Evolutionary conservation across 1,284 basidiomycete species (phyloP).

Genomic region (Dichomitus squalens): DNA sequence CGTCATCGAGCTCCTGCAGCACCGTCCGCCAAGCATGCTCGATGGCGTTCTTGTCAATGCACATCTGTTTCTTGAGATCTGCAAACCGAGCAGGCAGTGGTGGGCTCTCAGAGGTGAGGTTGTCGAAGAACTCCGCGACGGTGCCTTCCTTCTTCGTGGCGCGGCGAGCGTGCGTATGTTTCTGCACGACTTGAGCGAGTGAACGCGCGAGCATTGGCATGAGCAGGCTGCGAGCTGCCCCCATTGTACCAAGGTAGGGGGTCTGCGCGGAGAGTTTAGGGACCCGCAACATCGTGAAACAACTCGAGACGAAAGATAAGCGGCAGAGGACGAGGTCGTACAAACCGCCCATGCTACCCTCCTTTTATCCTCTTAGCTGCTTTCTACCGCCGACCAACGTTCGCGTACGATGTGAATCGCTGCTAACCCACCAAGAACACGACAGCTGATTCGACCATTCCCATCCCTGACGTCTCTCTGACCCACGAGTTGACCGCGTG

Average conservation of each 20-base stretch:
- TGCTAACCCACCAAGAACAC: too few species aligned
- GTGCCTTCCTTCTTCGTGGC: slow-evolving; percentile 24
- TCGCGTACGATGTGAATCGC: too few species aligned
- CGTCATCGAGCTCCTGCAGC: slow-evolving; percentile 48
- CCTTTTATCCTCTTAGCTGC: not conserved
- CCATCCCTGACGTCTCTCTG: too few species aligned
- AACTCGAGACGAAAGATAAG: not conserved
- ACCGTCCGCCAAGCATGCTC: slow-evolving; percentile 59
- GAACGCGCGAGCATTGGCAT: not conserved
- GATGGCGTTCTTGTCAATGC: slow-evolving; percentile 45
- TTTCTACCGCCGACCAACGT: too few species aligned
- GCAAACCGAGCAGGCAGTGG: slow-evolving; percentile 59
- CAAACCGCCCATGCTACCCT: not conserved
- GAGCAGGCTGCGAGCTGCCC: not conserved
- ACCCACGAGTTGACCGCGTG: too few species aligned
- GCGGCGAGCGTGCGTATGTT: not conserved
- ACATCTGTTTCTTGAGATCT: slow-evolving; percentile 58
- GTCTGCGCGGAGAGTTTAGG: not conserved
- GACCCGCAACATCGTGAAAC: not conserved
- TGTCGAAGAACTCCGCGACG: slow-evolving; percentile 62
- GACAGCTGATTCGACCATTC: too few species aligned
- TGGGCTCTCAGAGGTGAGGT: slow-evolving; percentile 46
- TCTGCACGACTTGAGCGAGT: slow-evolving; percentile 1
- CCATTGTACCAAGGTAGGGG: not conserved
- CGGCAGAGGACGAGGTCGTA: too few species aligned